Base-by-base conservation (phyloP, 1,139 yeast species). In the Saccharomycopsis hybrid region DNA sequence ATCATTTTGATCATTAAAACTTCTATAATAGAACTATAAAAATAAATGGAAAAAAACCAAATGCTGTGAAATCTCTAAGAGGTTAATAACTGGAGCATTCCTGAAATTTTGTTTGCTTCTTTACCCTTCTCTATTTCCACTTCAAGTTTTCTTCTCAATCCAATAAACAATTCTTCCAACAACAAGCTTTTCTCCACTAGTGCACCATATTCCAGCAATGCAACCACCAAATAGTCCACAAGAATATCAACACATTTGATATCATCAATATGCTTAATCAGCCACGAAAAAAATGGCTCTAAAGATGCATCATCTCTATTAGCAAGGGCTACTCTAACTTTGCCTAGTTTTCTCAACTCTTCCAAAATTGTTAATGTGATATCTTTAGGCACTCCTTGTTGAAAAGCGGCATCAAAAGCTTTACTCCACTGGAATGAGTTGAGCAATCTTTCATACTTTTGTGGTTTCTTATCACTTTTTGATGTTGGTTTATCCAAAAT, bases 341-440 rank as follows among this genome's bases (percentile, higher is more conserved):
- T 94, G 41, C 97, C 97, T 55, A 96, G 77, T 59, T 79, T 82
- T 62, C 86, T 84, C 59, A 92, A 76, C 66, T 92, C 97, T 58
- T 82, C 82, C 54, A 92, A 71, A 4, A 88, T 87, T 9, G 95
- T 83, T 9, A 87, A 71, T 0, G 95, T 85, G 55, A 82, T 74
- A 59, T 89, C 96, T 55, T 81, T 78, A 1, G 92, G 80, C 62
- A 83, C 74, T 3, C 95, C 96, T 2, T 83, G 76, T 18, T 77
- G 72, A 58, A 92, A 81, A 1, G 96, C 97, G 55, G 83, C 76
- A 64, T 92, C 96, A 49, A 92, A 74, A 1, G 97, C 97, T 58
- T 90, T 97, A 2, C 81, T 65, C 97, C 97, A 92, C 62, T 86
- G 79, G 70, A 92, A 92, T 31, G 85, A 85, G 63, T 87, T 86